Percentiles rank a stretch among this genome's conserved stretches.
Conservation (phyloP, 2,329 filamentous ascomycete species). For the Huntiella abstrusa region DNA sequence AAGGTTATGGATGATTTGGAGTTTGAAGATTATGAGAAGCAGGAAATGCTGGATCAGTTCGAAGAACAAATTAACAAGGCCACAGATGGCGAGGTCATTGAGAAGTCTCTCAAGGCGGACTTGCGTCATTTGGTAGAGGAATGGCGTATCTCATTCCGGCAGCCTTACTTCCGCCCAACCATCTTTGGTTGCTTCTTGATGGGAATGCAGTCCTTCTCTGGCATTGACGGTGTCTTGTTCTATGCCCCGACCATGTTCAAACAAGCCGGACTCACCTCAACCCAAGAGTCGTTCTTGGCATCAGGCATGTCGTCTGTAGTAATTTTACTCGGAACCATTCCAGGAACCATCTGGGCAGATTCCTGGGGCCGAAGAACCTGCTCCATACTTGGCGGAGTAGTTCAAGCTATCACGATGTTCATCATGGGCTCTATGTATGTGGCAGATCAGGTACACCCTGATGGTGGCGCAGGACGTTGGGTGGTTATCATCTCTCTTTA, state of each 20-base stretch:
- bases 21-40: constrained; percentile 24
- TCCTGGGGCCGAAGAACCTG: constrained; percentile 35
- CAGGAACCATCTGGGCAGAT: constrained; percentile 35
- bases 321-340: constrained; percentile 34
- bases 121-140: constrained; percentile 16
- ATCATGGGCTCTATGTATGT: constrained; percentile 34
- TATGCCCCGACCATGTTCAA: constrained; percentile 42
- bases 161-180: constrained; percentile 25
- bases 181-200: constrained; percentile 37
- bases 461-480: constrained; percentile 25
- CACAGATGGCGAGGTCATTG: neutral
- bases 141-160: constrained; percentile 19
- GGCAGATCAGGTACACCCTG: constrained; percentile 20
- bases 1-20: constrained; percentile 22
- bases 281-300: constrained; percentile 34
- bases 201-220: constrained; percentile 38
- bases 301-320: constrained; percentile 39
- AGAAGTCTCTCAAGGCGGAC: constrained; percentile 15
- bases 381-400: constrained; percentile 31
- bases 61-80: constrained; percentile 13
- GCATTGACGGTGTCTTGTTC: constrained; percentile 43
- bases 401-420: constrained; percentile 31
- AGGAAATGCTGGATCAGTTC: constrained; percentile 14
- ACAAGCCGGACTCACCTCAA: constrained; percentile 36
- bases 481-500: constrained; percentile 32